Evolutionary conservation across 495 filamentous ascomycete species (phyloP).

Genomic region (Podospora fimiseda): DNA sequence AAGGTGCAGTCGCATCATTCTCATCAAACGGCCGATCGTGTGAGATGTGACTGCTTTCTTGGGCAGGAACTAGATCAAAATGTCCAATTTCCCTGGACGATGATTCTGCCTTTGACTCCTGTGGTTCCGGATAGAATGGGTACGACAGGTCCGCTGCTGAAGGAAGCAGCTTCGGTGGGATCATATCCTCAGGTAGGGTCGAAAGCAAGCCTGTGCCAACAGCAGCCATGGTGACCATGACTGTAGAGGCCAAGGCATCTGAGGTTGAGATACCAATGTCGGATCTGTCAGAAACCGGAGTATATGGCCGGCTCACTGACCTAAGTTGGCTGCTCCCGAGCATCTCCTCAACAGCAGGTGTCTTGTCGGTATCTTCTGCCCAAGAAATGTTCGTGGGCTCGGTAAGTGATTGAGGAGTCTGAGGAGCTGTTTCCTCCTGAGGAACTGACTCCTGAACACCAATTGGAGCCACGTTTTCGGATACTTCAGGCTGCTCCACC

Average conservation of each 20-base stretch:
- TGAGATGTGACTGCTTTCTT: constrained; percentile 30
- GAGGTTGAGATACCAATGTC: constrained; percentile 14
- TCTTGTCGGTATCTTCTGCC: no score
- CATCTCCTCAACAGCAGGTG: no score
- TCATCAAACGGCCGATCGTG: constrained; percentile 37
- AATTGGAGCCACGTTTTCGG: no score
- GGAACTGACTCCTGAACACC: no score
- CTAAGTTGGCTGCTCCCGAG: no score
- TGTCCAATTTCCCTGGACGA: constrained; percentile 3
- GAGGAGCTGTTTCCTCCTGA: no score
- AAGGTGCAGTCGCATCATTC: constrained; percentile 6
- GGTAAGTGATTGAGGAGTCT: no score
- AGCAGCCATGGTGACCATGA: no score
- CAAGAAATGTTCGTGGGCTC: no score
- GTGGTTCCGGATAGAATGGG: background rate
- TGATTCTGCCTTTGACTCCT: constrained; percentile 12
- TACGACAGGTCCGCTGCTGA: constrained; percentile 14
- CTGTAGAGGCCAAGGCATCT: background rate
- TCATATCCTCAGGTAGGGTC: constrained; percentile 19
- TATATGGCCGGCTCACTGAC: no score
- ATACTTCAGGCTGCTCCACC: no score
- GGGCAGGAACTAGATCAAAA: constrained; percentile 28
- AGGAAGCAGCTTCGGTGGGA: constrained; percentile 22
- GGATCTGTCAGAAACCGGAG: constrained; percentile 5
- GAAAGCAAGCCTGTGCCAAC: constrained; percentile 24